Evolutionary conservation across 345 rosid genomes (phyloP), one percentile per base, ranked within the genome.

Genomic region (Isatis tinctoria): DNA sequence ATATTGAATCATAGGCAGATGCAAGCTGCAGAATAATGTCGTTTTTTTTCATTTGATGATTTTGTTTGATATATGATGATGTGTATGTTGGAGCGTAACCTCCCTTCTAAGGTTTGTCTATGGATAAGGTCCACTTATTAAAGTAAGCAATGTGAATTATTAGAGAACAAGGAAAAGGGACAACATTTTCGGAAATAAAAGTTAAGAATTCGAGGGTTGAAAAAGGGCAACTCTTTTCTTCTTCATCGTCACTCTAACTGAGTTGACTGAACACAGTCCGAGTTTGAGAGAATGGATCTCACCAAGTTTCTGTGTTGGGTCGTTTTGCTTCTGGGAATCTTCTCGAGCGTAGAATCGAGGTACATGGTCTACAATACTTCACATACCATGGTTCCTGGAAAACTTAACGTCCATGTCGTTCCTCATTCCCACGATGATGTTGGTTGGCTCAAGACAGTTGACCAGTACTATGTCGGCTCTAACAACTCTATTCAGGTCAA

Each of bases 361-460:
- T 92, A 76, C 84, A 88, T 82, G 80, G 88, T 77, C 32, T 95
- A 92, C 76, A 87, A 95, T 82, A 95, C 99, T 67, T 87, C 96
- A n/a, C 86, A 87, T 60, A 73, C 88, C 39, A 79, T 88, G 22
- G 97, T 86, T 60, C 83, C 90, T 3, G 87, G 82, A 57, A 95
- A 95, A 79, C 87, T 95, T 70, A 95, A 95, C 65, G 99, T 92
- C 74, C 99, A 95, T 79, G 74, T 95, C 78, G 99, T 95, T 70
- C 83, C 96, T 79, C 99, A 95, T 70, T 76, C 97, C 10, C 99
- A 95, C 75, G 99, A 88, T 49, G 99, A 95, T 53, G 99, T 95
- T 67, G 99, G 99, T 61, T 92, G 99, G 97, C 76, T 95, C 60
- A 95, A 92, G 87, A 95, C 99, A 3, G 87, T 95, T 80, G 99